phyloP scores from a whole-genome alignment of 805 yeast species.

The Candida hungchunana region DNA sequence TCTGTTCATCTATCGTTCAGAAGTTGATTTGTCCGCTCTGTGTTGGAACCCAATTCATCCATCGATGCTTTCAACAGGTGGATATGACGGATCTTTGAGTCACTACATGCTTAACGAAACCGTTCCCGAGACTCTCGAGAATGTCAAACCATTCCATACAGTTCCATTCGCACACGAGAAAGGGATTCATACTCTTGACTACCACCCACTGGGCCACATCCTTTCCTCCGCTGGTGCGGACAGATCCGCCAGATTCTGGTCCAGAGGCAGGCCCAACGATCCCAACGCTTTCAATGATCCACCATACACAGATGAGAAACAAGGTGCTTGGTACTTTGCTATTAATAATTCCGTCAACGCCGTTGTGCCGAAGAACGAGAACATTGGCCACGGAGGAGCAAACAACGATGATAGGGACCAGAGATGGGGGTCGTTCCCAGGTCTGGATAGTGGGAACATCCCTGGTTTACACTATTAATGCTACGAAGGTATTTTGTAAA shows the following conservation, averaged over 20 bases:
- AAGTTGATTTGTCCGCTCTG: slow-evolving; percentile 78
- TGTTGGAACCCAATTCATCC: slow-evolving; percentile 94
- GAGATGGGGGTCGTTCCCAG: slow-evolving; percentile 6
- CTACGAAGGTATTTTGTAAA: too few relatives aligned
- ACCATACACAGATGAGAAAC: slow-evolving; percentile 64
- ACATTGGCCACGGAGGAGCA: slow-evolving; percentile 20
- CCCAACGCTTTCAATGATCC: slow-evolving; percentile 77
- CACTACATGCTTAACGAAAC: slow-evolving; percentile 61
- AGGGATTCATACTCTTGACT: slow-evolving; percentile 84
- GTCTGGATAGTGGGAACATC: slow-evolving; percentile 8
- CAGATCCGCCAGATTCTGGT: slow-evolving; percentile 90
- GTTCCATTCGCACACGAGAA: slow-evolving; percentile 94
- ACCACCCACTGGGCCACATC: slow-evolving; percentile 92
- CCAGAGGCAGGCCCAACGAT: slow-evolving; percentile 87
- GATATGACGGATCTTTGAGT: slow-evolving; percentile 82
- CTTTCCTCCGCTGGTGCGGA: slow-evolving; percentile 92
- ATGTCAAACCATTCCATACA: slow-evolving; percentile 42
- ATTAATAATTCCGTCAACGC: slow-evolving; percentile 33
- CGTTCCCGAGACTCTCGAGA: slow-evolving; percentile 35
- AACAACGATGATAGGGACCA: slow-evolving; percentile 1
- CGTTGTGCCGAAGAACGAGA: slow-evolving; percentile 29
- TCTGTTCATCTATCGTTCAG: slow-evolving; percentile 68
- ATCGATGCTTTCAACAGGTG: slow-evolving; percentile 74
- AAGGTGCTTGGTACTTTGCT: slow-evolving; percentile 54
- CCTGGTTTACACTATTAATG: slow-evolving; percentile 15